Evolutionary conservation across 345 rosid genomes (phyloP).

Genomic region (Crucihimalaya himalaica): DNA sequence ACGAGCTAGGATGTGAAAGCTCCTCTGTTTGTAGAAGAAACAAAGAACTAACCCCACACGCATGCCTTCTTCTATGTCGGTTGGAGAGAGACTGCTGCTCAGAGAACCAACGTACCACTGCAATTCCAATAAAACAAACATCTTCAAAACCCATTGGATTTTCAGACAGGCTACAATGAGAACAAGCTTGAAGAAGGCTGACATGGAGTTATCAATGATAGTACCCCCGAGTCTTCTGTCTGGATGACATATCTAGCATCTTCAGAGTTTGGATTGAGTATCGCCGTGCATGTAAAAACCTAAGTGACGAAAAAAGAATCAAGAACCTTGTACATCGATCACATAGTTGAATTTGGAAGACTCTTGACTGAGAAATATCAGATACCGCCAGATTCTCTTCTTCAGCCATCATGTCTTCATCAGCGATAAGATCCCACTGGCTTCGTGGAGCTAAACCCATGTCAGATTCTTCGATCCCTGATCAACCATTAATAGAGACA

Average conservation of each 20-base stretch:
- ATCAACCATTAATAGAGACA: background rate
- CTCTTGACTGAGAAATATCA: background rate
- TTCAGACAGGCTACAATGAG: background rate
- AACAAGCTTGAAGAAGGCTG: background rate
- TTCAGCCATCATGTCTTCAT: background rate
- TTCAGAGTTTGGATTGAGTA: background rate
- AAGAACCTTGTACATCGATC: background rate
- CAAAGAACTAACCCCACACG: background rate
- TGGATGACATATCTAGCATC: background rate
- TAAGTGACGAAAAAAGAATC: background rate
- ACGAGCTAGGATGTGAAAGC: background rate
- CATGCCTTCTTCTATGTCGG: background rate
- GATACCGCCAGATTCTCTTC: background rate
- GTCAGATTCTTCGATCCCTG: background rate
- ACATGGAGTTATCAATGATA: background rate
- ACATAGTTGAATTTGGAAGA: background rate
- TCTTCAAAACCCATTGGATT: background rate
- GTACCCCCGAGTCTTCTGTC: background rate
- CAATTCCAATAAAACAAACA: background rate
- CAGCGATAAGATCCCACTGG: background rate
- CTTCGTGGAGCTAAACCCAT: constrained; percentile 9
- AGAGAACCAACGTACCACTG: background rate
- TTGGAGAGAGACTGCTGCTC: background rate
- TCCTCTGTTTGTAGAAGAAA: background rate
- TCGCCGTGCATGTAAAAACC: background rate